Conservation (phyloP, 1,284 basidiomycete species). For the Cronartium quercuum region DNA sequence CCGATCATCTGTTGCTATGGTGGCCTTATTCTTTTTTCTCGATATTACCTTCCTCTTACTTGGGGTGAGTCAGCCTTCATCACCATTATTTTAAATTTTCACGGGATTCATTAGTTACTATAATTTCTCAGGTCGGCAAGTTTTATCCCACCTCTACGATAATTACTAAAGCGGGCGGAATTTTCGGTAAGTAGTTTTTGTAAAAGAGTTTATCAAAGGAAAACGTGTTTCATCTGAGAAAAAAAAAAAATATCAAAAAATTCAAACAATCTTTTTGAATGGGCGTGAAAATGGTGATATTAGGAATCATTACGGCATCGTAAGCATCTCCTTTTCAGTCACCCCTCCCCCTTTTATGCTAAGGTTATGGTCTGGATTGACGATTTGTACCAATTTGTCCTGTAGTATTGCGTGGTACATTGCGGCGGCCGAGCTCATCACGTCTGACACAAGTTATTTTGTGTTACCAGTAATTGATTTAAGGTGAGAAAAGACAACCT, state of each 20-base stretch:
- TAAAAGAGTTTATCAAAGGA: too few species aligned
- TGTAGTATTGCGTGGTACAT: constrained; percentile 49
- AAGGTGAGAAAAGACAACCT: not conserved
- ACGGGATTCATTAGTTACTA: too few species aligned
- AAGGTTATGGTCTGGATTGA: not conserved
- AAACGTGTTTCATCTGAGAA: too few species aligned
- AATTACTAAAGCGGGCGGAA: constrained; percentile 63
- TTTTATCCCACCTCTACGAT: constrained; percentile 44
- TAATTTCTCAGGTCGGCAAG: constrained; percentile 44
- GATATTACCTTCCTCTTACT: constrained; percentile 55
- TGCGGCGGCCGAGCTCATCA: constrained; percentile 54
- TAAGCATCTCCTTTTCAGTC: too few species aligned
- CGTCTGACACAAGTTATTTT: constrained; percentile 50
- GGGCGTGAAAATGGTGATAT: too few species aligned
- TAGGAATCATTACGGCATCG: too few species aligned
- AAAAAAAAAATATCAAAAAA: too few species aligned
- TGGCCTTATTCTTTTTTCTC: constrained; percentile 67
- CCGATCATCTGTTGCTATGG: constrained; percentile 62
- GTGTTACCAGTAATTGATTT: not conserved
- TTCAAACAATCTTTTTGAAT: too few species aligned
- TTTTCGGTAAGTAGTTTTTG: constrained; percentile 54
- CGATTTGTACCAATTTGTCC: not conserved
- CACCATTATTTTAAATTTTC: not conserved
- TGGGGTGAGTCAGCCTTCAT: constrained; percentile 21
- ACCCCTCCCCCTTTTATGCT: too few species aligned